These are phyloP conservation scores for Emmonsiellopsis sp. DNA, from an alignment of 2,329 filamentous ascomycete species.

Conservation along the genomic window DNA sequence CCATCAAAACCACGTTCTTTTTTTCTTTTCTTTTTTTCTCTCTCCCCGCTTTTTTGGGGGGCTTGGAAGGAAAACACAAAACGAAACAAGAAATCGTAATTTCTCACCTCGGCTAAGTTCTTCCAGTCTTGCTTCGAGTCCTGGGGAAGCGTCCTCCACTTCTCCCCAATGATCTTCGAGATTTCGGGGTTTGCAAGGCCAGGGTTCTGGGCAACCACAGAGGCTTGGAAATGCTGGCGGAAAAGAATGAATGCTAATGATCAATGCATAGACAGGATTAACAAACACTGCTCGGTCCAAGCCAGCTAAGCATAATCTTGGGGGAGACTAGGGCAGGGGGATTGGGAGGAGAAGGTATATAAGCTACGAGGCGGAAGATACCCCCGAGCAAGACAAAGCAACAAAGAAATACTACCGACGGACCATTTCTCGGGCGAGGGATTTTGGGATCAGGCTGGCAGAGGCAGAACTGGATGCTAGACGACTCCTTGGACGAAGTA, in stretches of 20 bases:
- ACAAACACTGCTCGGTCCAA: background rate
- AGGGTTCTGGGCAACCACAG: slow-evolving; percentile 73
- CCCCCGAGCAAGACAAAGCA: slow-evolving; percentile 4
- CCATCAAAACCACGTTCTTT: slow-evolving; percentile 8
- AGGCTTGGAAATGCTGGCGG: slow-evolving; percentile 81
- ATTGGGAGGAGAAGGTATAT: too few relatives aligned
- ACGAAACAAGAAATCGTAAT: background rate
- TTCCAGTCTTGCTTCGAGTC: slow-evolving; percentile 82
- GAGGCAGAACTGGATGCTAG: slow-evolving; percentile 51
- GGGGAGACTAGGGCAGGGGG: background rate
- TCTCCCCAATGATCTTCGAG: slow-evolving; percentile 90
- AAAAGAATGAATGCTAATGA: slow-evolving; percentile 89
- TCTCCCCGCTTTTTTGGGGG: background rate
- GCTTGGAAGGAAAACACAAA: background rate
- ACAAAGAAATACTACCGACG: slow-evolving; percentile 26
- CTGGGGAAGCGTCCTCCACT: slow-evolving; percentile 72
- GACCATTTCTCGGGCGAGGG: slow-evolving; percentile 62
- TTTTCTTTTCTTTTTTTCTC: background rate
- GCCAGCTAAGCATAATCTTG: slow-evolving; percentile 1
- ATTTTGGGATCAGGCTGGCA: slow-evolving; percentile 65
- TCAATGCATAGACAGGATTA: slow-evolving; percentile 17
- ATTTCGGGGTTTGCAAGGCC: slow-evolving; percentile 90
- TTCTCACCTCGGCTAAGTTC: slow-evolving; percentile 64
- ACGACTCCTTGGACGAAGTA: slow-evolving; percentile 30
- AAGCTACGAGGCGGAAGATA: background rate